Percentiles rank a stretch among this genome's conserved stretches.
Conservation (phyloP, 345 rosid genomes). For the Populus davidiana region DNA sequence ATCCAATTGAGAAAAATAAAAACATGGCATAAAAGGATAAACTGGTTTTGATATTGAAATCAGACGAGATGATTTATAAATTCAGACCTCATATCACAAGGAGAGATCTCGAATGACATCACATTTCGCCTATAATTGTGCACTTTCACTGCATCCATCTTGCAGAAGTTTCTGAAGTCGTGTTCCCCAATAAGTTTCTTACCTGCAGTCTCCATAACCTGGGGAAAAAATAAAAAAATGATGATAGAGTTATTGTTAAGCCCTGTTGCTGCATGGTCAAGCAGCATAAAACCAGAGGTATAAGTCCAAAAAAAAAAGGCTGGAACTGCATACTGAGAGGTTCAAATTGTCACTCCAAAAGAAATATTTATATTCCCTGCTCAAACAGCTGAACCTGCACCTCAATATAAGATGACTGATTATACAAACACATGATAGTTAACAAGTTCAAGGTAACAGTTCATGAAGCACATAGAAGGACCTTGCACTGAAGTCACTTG, state of each 20-base stretch:
- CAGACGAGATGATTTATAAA: neutral
- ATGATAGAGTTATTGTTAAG: slow-evolving; percentile 10
- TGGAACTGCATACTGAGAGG: slow-evolving; percentile 39
- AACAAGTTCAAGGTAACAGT: neutral
- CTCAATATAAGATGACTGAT: slow-evolving; percentile 13
- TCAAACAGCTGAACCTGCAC: slow-evolving; percentile 80
- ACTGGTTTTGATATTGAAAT: neutral
- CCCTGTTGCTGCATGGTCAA: slow-evolving; percentile 8
- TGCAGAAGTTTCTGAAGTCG: slow-evolving; percentile 89
- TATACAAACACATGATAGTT: slow-evolving; percentile 3
- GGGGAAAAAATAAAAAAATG: slow-evolving; percentile 19
- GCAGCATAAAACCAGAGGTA: neutral
- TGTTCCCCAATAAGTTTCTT: slow-evolving; percentile 83
- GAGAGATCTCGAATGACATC: slow-evolving; percentile 57
- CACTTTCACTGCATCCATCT: slow-evolving; percentile 93
- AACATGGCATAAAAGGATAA: neutral
- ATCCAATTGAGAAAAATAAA: neutral
- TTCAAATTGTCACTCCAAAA: slow-evolving; percentile 74
- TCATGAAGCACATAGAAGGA: slow-evolving; percentile 17
- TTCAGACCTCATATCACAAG: slow-evolving; percentile 62
- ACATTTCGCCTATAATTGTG: slow-evolving; percentile 66
- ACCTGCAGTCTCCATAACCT: slow-evolving; percentile 84
- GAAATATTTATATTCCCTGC: slow-evolving; percentile 78
- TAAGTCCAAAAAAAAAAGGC: neutral
- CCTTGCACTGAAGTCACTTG: slow-evolving; percentile 91